Percentiles rank a stretch among this genome's conserved stretches.
These are phyloP conservation scores for Pyrenochaeta sp. DNA, from an alignment of 2,329 filamentous ascomycete species.

Conservation along the genomic window DNA sequence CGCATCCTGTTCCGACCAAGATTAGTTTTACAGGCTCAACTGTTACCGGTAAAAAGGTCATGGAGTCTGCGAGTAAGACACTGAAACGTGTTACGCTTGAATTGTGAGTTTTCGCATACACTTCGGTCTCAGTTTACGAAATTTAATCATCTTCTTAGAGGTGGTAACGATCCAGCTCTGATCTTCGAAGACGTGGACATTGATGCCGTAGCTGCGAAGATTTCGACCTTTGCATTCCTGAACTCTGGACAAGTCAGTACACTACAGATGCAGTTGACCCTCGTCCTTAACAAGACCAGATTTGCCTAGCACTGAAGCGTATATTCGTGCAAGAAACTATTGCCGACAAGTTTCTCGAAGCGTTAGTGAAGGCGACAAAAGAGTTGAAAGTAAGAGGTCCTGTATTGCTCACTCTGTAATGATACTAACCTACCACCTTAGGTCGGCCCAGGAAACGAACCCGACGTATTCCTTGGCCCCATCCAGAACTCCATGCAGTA, in stretches of 20 bases:
- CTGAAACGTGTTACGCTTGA: constrained; percentile 67
- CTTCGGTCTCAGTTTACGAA: too few species aligned
- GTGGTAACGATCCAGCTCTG: constrained; percentile 63
- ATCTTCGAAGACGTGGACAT: constrained; percentile 60
- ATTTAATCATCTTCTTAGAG: too few species aligned
- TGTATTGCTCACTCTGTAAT: too few species aligned
- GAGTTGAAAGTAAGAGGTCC: constrained; percentile 1
- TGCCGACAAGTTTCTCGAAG: constrained; percentile 50
- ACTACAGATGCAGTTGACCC: neutral
- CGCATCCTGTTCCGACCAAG: constrained; percentile 65
- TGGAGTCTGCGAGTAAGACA: constrained; percentile 59
- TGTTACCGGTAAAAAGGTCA: constrained; percentile 65
- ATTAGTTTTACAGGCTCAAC: constrained; percentile 69
- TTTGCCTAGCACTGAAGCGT: constrained; percentile 56
- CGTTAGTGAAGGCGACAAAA: constrained; percentile 55
- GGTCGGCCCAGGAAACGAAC: constrained; percentile 44
- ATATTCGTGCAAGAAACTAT: constrained; percentile 69
- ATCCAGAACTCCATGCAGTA: constrained; percentile 14
- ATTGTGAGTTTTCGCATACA: constrained; percentile 36
- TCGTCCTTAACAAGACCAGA: constrained; percentile 1
- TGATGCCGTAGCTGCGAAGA: constrained; percentile 39
- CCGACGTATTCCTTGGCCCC: constrained; percentile 55
- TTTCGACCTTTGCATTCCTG: constrained; percentile 58
- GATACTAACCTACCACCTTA: too few species aligned
- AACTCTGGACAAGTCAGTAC: constrained; percentile 60